Evolutionary conservation across 225 moss, liverwort and hornwort genomes (phyloP).

Genomic region (Pseudoscleropodium purum): DNA sequence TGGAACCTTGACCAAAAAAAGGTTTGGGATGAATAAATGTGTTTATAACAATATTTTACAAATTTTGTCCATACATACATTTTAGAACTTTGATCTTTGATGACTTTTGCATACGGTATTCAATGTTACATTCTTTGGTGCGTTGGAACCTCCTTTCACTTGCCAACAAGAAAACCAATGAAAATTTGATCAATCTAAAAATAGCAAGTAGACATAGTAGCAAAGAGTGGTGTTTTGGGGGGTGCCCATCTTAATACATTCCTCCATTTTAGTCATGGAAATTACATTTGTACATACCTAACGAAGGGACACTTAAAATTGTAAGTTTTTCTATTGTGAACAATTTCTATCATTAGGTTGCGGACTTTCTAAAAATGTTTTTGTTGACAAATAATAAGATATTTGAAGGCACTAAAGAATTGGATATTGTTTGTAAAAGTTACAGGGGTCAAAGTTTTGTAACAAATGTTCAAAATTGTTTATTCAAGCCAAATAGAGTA

Average conservation of each 20-base stretch:
- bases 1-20: accelerated
- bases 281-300: not conserved
- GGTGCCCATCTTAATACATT: not conserved
- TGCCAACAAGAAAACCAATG: too few relatives aligned
- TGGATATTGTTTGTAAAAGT: accelerated
- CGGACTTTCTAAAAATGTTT: not conserved
- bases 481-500: not conserved
- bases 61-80: too few relatives aligned
- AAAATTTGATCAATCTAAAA: too few relatives aligned
- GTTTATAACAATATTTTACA: too few relatives aligned
- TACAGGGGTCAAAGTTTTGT: not conserved
- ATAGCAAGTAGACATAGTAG: too few relatives aligned
- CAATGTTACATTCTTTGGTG: too few relatives aligned
- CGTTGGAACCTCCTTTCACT: too few relatives aligned
- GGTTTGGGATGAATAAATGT: too few relatives aligned
- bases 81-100: too few relatives aligned
- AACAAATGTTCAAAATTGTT: not conserved
- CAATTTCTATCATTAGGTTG: not conserved
- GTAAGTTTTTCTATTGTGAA: accelerated
- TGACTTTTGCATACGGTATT: too few relatives aligned
- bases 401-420: not conserved
- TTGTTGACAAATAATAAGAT: not conserved
- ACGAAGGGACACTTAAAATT: not conserved
- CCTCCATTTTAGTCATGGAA: not conserved
- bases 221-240: accelerated